Base-by-base conservation (phyloP, 345 rosid genomes). In the Aurinia saxatilis region DNA sequence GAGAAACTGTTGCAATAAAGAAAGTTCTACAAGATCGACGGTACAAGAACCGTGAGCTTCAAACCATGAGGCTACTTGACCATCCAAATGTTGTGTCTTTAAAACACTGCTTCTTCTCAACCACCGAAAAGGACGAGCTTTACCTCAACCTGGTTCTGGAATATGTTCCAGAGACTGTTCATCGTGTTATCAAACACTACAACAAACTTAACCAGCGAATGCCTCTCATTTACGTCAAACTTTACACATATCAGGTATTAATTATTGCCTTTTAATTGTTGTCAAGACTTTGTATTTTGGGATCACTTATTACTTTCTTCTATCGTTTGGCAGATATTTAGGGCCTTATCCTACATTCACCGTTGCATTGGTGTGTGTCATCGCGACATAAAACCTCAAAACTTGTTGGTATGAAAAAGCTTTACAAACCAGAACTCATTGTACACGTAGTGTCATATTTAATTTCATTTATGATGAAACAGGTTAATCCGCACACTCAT, bases 401-500 rank as follows among this genome's bases (percentile, higher is more conserved):
- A 90, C 75, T 85, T 93, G 73, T 72, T 93, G 96, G 99, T 93
- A 84, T 44, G 81, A 35, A 33, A 21, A 23, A 13, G 18, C 18
- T 4, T 21, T 6, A 23, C 13, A 8, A 34, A 46, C 7, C 14
- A 34, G 21, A 11, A 10, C 10, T 49, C 14, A 30, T 15, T 10
- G 44, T 57, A 25, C 12, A 27, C n/a, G n/a, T n/a, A n/a, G n/a
- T n/a, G n/a, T n/a, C n/a, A n/a, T n/a, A n/a, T n/a, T n/a, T n/a
- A n/a, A n/a, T 51, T 8, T 5, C 7, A 5, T 34, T 15, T 30
- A 7, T 16, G 5, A 37, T 34, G 51, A 46, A 77, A 64, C 67
- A 92, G 98, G 98, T 90, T 49, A 90, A 93, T 72, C 99, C 99
- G 0, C 99, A 90, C 63, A 93, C 99, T 3, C 99, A 93, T 60